Conservation (phyloP, 2,329 filamentous ascomycete genomes). For the Exophiala alcalophila region DNA sequence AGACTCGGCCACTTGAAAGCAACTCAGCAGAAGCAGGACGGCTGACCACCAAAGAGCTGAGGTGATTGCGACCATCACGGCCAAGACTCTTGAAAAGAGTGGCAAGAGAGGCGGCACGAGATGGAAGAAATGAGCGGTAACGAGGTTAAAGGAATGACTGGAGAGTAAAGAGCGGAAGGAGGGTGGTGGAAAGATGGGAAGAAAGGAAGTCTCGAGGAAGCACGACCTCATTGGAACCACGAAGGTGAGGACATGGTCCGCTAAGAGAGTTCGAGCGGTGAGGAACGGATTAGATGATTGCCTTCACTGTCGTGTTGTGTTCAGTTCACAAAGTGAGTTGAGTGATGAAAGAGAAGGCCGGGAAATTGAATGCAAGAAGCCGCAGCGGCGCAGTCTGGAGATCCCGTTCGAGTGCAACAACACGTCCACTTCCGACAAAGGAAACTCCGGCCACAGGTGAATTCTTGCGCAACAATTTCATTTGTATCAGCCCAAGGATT, state of each 20-base stretch:
- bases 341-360: too few relatives aligned
- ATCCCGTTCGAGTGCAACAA: too few relatives aligned
- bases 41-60: conserved; percentile 9
- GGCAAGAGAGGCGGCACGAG: conserved; percentile 16
- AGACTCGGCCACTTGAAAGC: conserved; percentile 7
- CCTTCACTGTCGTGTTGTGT: too few relatives aligned
- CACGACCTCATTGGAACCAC: conserved; percentile 1
- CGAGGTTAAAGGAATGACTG: conserved; percentile 15
- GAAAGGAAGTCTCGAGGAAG: conserved; percentile 4
- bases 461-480: neutral
- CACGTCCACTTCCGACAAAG: too few relatives aligned
- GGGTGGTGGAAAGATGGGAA: conserved; percentile 12
- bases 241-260: too few relatives aligned
- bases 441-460: too few relatives aligned
- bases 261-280: too few relatives aligned
- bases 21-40: conserved; percentile 9
- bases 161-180: conserved; percentile 10
- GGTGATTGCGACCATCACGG: conserved; percentile 18
- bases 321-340: too few relatives aligned
- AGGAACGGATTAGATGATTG: too few relatives aligned
- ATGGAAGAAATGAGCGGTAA: conserved; percentile 1
- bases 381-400: too few relatives aligned
- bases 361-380: too few relatives aligned
- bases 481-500: neutral
- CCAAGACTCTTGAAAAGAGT: conserved; percentile 23